Evolutionary conservation across 2,329 filamentous ascomycete species (phyloP).

Genomic region (Venturia asperata): DNA sequence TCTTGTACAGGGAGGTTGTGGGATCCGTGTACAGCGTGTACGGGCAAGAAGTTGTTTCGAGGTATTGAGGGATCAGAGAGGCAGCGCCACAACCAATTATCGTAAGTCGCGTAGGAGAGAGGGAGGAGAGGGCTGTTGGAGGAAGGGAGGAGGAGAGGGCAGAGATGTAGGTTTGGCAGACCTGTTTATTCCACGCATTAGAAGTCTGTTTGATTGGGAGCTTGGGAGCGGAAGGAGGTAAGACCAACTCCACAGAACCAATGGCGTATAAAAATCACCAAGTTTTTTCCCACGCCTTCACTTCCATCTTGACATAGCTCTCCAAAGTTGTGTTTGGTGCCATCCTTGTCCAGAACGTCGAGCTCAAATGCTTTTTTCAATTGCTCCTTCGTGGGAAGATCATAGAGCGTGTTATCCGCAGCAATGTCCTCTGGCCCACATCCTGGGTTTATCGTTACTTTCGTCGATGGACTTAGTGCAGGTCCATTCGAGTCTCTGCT

Average conservation of each 20-base stretch:
- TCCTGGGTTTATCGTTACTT: not conserved
- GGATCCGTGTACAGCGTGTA: constrained; percentile 77
- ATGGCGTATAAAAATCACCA: constrained; percentile 69
- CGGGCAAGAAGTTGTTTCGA: constrained; percentile 53
- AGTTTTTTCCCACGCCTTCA: constrained; percentile 40
- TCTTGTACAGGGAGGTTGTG: constrained; percentile 56
- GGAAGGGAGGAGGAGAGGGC: constrained; percentile 53
- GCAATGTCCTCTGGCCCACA: constrained; percentile 5
- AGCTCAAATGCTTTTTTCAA: constrained; percentile 1
- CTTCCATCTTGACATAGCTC: not conserved
- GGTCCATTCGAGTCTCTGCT: not conserved
- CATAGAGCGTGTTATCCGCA: not conserved
- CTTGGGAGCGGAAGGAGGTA: not conserved
- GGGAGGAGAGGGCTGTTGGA: constrained; percentile 36
- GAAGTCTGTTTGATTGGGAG: not conserved
- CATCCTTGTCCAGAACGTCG: constrained; percentile 7
- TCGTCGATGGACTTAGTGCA: not conserved
- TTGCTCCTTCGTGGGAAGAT: not conserved
- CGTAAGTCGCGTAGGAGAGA: constrained; percentile 55
- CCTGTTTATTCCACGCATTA: constrained; percentile 40
- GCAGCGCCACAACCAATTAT: constrained; percentile 68
- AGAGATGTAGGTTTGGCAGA: constrained; percentile 68
- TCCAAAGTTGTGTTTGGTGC: not conserved
- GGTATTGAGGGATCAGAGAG: constrained; percentile 60
- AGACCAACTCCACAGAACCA: constrained; percentile 70